phyloP scores from a whole-genome alignment of 257 asterid genomes.

The Datura wrightii region DNA sequence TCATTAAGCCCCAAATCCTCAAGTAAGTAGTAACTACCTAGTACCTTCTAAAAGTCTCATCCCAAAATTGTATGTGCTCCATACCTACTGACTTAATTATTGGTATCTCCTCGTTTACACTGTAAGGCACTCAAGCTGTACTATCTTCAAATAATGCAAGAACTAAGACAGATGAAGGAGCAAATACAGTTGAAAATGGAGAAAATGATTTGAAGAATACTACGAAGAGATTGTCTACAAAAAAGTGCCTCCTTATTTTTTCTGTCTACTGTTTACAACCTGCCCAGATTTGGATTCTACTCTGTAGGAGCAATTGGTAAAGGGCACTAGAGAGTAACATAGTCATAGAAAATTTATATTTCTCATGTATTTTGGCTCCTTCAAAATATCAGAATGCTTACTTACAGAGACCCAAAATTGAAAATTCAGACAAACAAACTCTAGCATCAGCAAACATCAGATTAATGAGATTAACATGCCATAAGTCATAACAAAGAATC shows the following conservation, averaged over 20 bases:
- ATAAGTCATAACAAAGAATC: conserved; percentile 17
- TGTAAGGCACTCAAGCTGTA: background rate
- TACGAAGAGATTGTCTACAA: background rate
- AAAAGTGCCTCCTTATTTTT: background rate
- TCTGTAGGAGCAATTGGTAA: background rate
- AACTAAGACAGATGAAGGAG: conserved; percentile 1
- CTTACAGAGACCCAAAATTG: background rate
- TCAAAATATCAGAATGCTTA: background rate
- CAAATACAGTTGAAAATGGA: background rate
- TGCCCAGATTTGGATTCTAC: background rate
- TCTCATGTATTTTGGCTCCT: background rate
- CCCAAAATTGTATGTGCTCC: background rate
- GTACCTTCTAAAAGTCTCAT: background rate
- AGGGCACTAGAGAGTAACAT: background rate
- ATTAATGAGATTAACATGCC: conserved; percentile 1
- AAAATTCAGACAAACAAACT: background rate
- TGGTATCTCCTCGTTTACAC: background rate
- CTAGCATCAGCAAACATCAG: background rate
- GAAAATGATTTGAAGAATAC: background rate
- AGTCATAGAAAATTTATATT: background rate
- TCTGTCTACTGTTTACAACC: background rate
- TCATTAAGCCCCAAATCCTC: background rate
- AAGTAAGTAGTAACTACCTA: background rate
- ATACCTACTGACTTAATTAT: background rate
- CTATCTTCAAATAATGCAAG: background rate